These are phyloP conservation scores for Trichoderma koningii DNA, from an alignment of 2,329 filamentous ascomycete species.

Conservation along the genomic window DNA sequence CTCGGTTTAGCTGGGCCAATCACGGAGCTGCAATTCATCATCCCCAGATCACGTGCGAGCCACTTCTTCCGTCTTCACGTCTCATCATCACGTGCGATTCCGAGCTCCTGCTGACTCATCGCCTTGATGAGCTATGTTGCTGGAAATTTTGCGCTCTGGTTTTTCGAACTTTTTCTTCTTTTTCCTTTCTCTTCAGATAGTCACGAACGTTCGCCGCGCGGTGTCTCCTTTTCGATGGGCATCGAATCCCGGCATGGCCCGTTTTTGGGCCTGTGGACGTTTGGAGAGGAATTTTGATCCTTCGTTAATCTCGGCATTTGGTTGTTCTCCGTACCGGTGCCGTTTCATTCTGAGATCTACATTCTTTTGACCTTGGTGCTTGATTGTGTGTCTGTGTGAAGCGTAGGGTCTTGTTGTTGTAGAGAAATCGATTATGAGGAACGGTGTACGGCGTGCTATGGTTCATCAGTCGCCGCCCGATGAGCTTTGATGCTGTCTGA, in stretches of 20 bases:
- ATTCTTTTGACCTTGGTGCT: slow-evolving; percentile 37
- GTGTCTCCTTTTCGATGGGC: slow-evolving; percentile 36
- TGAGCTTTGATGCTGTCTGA: background rate
- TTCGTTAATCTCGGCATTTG: slow-evolving; percentile 60
- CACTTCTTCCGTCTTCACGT: background rate
- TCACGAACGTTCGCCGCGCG: slow-evolving; percentile 49
- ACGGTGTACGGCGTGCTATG: background rate
- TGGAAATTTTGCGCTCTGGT: slow-evolving; percentile 11
- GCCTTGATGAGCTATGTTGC: background rate
- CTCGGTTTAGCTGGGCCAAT: slow-evolving; percentile 50
- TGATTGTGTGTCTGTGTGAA: background rate
- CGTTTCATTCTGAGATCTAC: slow-evolving; percentile 64
- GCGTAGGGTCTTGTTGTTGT: background rate
- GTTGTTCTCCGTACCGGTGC: slow-evolving; percentile 50
- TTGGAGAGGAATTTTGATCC: slow-evolving; percentile 53
- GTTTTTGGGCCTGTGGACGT: slow-evolving; percentile 41
- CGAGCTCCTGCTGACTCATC: slow-evolving; percentile 6
- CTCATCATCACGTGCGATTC: slow-evolving; percentile 1
- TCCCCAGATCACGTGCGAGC: slow-evolving; percentile 37
- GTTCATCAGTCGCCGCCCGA: background rate
- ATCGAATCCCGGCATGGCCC: slow-evolving; percentile 39
- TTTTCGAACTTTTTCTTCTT: slow-evolving; percentile 27
- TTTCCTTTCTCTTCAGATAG: slow-evolving; percentile 53
- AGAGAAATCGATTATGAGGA: too few relatives aligned
- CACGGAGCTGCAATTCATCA: slow-evolving; percentile 43